Evolutionary conservation across 2,329 filamentous ascomycete genomes (phyloP).

Genomic region (Rutstroemia sp.): DNA sequence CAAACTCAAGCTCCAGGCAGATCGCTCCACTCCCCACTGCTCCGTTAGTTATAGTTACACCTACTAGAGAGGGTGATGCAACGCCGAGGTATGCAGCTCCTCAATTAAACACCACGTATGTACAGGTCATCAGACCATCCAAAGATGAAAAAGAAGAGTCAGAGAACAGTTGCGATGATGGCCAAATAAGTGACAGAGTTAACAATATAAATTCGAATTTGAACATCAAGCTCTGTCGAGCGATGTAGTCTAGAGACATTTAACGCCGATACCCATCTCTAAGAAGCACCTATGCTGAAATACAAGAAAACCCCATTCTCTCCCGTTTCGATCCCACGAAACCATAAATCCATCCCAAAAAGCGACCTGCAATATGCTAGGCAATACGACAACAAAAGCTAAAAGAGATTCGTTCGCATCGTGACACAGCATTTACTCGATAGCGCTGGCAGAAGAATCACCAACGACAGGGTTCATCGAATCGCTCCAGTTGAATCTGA

Average conservation of each 20-base stretch:
- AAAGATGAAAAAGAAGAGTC: not conserved
- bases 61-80: no score
- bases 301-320: not conserved
- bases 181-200: not conserved
- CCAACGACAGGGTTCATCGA: constrained; percentile 60
- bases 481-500: constrained; percentile 66
- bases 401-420: constrained; percentile 4
- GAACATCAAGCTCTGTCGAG: not conserved
- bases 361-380: not conserved
- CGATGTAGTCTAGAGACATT: not conserved
- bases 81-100: no score
- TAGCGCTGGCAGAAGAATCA: constrained; percentile 44
- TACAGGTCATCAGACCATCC: no score
- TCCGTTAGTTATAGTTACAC: no score
- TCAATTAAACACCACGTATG: no score
- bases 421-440: constrained; percentile 37
- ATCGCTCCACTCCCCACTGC: no score
- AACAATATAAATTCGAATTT: not conserved
- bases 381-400: not conserved
- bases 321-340: not conserved
- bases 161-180: not conserved
- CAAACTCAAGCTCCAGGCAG: no score
- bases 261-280: not conserved
- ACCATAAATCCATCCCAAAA: not conserved
- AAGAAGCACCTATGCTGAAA: constrained; percentile 2